phyloP scores from a whole-genome alignment of 2,329 filamentous ascomycete species.

The Dryadomyces sulphureus region DNA sequence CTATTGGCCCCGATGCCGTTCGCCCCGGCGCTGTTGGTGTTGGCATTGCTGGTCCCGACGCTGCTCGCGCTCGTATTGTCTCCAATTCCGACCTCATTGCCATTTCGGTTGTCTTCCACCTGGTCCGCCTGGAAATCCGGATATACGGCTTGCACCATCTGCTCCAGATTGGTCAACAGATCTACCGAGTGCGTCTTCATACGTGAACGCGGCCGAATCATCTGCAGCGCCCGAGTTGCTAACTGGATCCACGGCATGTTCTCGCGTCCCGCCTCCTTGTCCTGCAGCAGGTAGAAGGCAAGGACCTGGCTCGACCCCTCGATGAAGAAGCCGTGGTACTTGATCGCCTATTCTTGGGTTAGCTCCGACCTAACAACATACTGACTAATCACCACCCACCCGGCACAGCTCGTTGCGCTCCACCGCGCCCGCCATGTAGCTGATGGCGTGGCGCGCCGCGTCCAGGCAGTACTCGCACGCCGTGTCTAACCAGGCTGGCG shows the following conservation, averaged over 20 bases:
- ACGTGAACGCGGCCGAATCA: not conserved
- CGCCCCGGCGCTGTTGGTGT: too few relatives aligned
- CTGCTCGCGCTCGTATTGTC: too few relatives aligned
- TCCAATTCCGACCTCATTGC: too few relatives aligned
- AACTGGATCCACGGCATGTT: conserved; percentile 9
- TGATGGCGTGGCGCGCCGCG: conserved; percentile 8
- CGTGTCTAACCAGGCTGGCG: conserved; percentile 9
- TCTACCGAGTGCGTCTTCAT: conserved; percentile 3
- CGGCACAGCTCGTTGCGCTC: conserved; percentile 8
- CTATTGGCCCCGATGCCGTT: too few relatives aligned
- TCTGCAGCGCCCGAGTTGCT: conserved; percentile 6
- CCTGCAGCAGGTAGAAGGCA: conserved; percentile 8
- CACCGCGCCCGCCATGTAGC: conserved; percentile 5
- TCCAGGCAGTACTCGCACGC: conserved; percentile 10
- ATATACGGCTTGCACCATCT: conserved; percentile 9
- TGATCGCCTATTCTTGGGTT: conserved; percentile 3
- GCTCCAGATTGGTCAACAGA: conserved; percentile 6
- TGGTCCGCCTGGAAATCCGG: conserved; percentile 9
- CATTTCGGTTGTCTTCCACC: too few relatives aligned
- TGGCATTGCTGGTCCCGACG: too few relatives aligned
- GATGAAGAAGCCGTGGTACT: conserved; percentile 10
- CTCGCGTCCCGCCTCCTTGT: not conserved
- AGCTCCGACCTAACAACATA: not conserved
- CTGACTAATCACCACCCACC: not conserved
- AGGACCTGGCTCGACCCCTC: conserved; percentile 9